These are phyloP conservation scores for Dacryopinax spathularia DNA, from an alignment of 768 basidiomycete genomes.

Conservation along the genomic window DNA sequence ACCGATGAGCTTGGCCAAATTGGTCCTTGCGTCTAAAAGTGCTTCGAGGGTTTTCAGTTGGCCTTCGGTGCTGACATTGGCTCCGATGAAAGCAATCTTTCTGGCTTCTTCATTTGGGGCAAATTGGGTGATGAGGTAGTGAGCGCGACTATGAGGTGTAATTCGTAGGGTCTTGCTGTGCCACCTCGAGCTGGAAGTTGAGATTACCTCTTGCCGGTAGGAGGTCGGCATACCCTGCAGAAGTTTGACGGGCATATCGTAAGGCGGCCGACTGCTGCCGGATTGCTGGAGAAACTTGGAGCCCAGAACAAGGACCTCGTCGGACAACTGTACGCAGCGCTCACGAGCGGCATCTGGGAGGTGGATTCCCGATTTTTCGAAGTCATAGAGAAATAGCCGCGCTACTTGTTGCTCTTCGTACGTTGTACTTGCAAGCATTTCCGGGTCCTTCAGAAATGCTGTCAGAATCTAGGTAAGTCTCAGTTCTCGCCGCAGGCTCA, in stretches of 20 bases:
- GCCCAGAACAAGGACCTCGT: slow-evolving; percentile 76
- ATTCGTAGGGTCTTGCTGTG: slow-evolving; percentile 5
- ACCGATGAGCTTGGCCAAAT: slow-evolving; percentile 74
- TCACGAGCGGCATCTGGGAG: slow-evolving; percentile 62
- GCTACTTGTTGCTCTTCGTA: slow-evolving; percentile 76
- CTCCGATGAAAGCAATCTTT: slow-evolving; percentile 65
- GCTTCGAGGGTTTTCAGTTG: slow-evolving; percentile 66
- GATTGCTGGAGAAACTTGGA: slow-evolving; percentile 68
- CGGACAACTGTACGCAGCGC: slow-evolving; percentile 77
- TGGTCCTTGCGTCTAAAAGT: slow-evolving; percentile 60
- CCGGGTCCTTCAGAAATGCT: slow-evolving; percentile 50
- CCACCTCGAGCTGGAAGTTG: not conserved
- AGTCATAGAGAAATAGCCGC: slow-evolving; percentile 88
- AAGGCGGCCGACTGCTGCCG: slow-evolving; percentile 43
- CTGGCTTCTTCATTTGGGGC: slow-evolving; percentile 75
- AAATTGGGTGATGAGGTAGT: slow-evolving; percentile 73
- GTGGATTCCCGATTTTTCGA: slow-evolving; percentile 92
- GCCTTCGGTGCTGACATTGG: slow-evolving; percentile 57
- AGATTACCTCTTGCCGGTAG: not conserved
- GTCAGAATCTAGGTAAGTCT: slow-evolving; percentile 44
- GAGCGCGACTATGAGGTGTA: not conserved
- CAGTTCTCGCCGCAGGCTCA: slow-evolving; percentile 6
- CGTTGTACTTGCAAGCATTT: slow-evolving; percentile 48
- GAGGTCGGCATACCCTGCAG: slow-evolving; percentile 28
- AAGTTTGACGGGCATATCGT: slow-evolving; percentile 54